Evolutionary conservation across 495 filamentous ascomycete species (phyloP).

Genomic region (Xylaria grammica): DNA sequence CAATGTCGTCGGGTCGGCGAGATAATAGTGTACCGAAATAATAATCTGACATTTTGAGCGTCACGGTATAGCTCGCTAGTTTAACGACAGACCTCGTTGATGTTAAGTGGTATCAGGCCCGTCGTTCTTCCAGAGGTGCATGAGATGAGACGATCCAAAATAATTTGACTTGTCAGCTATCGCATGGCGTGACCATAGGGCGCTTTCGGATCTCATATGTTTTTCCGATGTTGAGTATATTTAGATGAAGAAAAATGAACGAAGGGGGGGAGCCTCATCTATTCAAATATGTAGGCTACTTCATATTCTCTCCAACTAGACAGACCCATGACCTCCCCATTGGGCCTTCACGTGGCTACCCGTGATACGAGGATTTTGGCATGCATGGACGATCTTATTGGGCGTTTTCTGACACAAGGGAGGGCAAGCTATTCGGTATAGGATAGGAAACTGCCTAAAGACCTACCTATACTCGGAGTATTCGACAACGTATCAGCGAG

Average conservation of each 20-base stretch:
- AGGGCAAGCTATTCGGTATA: slow-evolving; percentile 2
- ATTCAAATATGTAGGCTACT: slow-evolving; percentile 12
- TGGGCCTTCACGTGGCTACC: slow-evolving; percentile 13
- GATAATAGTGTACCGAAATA: neutral
- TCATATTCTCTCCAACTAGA: slow-evolving; percentile 3
- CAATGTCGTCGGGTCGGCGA: neutral
- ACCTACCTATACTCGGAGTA: neutral
- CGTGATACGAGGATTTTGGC: slow-evolving; percentile 10
- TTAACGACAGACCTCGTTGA: neutral
- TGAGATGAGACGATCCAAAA: neutral
- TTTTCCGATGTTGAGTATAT: neutral
- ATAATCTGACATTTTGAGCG: neutral
- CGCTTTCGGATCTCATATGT: neutral
- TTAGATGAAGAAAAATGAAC: neutral
- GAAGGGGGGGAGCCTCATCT: neutral
- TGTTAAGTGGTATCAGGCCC: neutral
- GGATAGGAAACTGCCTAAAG: neutral
- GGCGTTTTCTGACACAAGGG: neutral
- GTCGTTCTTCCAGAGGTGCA: neutral
- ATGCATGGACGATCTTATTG: slow-evolving; percentile 8
- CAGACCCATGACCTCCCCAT: neutral
- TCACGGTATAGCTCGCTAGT: neutral
- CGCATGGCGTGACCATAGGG: neutral
- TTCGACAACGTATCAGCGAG: neutral
- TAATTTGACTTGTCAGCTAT: neutral